A percentile compares a stretch with the other conserved stretches of the same genome.
phyloP scores from a whole-genome alignment of 805 yeast species.

The Lipomyces spencermartinsiae region DNA sequence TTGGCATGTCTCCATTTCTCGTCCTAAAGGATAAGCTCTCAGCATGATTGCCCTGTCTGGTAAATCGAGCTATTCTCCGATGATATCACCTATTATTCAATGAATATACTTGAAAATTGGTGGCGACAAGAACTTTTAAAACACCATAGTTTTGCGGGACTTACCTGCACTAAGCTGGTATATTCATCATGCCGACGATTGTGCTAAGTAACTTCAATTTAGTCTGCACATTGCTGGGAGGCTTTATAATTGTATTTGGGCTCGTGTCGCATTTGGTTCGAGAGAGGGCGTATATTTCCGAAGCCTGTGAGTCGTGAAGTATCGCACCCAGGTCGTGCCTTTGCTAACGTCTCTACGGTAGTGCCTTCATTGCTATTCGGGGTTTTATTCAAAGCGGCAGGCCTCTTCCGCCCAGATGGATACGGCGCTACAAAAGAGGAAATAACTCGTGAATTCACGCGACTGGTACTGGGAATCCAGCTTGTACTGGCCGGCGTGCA shows the following conservation, averaged over 20 bases:
- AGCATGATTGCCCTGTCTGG: too few relatives aligned
- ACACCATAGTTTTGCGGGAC: not conserved
- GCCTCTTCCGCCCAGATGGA: conserved; percentile 61
- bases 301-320: conserved; percentile 50
- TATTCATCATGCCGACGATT: conserved; percentile 27
- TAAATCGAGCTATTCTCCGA: too few relatives aligned
- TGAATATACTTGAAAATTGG: too few relatives aligned
- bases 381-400: conserved; percentile 60
- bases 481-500: conserved; percentile 76
- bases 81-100: too few relatives aligned
- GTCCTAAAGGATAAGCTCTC: too few relatives aligned
- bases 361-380: conserved; percentile 69
- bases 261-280: conserved; percentile 64
- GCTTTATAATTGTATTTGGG: conserved; percentile 64
- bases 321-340: not conserved
- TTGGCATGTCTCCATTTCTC: too few relatives aligned
- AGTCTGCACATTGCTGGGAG: conserved; percentile 66
- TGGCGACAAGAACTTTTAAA: too few relatives aligned
- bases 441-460: conserved; percentile 63
- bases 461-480: conserved; percentile 72
- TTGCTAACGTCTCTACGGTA: not conserved
- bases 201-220: conserved; percentile 46
- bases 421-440: conserved; percentile 55
- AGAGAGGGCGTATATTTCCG: conserved; percentile 66
- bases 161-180: not conserved